phyloP scores from a whole-genome alignment of 1,284 basidiomycete species.

The Cutaneotrichosporon spelunceum region DNA sequence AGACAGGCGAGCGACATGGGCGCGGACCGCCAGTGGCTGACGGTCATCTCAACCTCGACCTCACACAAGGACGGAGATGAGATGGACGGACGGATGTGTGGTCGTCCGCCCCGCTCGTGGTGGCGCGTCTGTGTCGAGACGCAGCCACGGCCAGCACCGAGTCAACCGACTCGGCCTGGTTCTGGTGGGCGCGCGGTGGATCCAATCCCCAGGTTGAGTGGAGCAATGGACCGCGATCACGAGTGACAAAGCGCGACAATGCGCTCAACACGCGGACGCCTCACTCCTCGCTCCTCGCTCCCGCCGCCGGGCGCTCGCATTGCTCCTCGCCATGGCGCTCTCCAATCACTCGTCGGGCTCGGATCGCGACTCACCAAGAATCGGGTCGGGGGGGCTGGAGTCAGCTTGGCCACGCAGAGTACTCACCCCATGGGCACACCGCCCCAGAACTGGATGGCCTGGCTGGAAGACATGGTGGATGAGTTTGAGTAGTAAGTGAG shows the following conservation, averaged over 20 bases:
- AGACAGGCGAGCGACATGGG: neutral
- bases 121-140: neutral
- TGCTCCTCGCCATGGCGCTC: neutral
- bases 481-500: neutral
- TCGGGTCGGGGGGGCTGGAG: slow-evolving; percentile 23
- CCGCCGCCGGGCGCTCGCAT: too few relatives aligned
- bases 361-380: slow-evolving; percentile 27
- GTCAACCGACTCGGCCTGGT: too few relatives aligned
- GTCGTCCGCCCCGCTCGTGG: neutral
- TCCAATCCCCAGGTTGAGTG: too few relatives aligned
- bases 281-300: too few relatives aligned
- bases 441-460: slow-evolving; percentile 4
- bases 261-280: too few relatives aligned
- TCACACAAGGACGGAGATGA: neutral
- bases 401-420: neutral
- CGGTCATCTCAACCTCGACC: neutral
- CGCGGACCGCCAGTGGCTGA: neutral
- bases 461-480: neutral
- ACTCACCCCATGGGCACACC: slow-evolving; percentile 11
- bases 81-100: neutral
- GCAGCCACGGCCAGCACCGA: neutral
- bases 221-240: too few relatives aligned
- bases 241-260: too few relatives aligned
- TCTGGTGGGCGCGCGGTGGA: too few relatives aligned
- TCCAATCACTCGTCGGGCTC: neutral